These are phyloP conservation scores for Bothriochloa decipiens DNA, from an alignment of 176 grass and related monocot genomes.

Conservation along the genomic window DNA sequence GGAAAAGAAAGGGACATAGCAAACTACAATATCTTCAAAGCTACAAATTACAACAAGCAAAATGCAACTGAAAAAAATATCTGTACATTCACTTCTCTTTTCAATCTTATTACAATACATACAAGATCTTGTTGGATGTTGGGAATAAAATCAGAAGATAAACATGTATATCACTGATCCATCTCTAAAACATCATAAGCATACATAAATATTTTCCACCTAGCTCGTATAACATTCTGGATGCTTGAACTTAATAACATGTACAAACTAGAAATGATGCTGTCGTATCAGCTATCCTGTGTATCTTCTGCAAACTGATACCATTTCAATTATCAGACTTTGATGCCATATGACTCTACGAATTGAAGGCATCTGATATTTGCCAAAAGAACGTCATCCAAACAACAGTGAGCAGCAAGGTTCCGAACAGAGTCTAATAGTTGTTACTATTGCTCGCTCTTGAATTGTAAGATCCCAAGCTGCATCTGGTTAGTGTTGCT, in stretches of 20 bases:
- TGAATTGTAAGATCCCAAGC: conserved; percentile 67
- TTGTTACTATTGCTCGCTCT: conserved; percentile 62
- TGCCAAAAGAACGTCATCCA: conserved; percentile 43
- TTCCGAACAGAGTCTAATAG: conserved; percentile 20
- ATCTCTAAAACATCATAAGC: conserved; percentile 34
- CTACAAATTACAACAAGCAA: conserved; percentile 36
- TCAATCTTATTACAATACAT: conserved; percentile 55
- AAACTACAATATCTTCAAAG: background rate
- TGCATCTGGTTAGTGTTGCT: conserved; percentile 46
- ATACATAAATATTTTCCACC: conserved; percentile 29
- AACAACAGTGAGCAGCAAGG: background rate
- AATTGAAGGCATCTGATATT: conserved; percentile 35
- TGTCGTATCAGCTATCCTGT: conserved; percentile 33
- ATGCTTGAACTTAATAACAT: conserved; percentile 35
- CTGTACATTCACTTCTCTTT: conserved; percentile 44
- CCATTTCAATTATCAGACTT: conserved; percentile 26
- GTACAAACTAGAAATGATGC: conserved; percentile 42
- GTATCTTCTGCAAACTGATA: conserved; percentile 37
- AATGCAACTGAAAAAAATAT: conserved; percentile 25
- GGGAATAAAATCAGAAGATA: conserved; percentile 39
- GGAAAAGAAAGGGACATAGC: background rate
- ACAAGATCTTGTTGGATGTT: conserved; percentile 35
- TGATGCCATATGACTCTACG: conserved; percentile 30
- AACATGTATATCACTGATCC: conserved; percentile 32
- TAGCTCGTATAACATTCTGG: conserved; percentile 32